phyloP scores from a whole-genome alignment of 1,139 yeast genomes.

The Arxiozyma slooffiae region DNA sequence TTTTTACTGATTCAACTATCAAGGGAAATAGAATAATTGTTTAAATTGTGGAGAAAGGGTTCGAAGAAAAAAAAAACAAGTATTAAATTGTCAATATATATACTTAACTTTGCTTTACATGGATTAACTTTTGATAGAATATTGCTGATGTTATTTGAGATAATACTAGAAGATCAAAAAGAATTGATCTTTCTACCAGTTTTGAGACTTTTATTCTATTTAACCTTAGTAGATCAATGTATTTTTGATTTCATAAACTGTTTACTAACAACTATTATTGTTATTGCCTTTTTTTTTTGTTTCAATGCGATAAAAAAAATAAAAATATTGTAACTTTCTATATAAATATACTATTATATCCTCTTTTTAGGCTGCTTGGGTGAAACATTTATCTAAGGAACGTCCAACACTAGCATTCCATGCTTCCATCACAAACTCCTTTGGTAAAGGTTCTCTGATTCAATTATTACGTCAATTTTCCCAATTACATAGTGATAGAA shows the following conservation, averaged over 20 bases:
- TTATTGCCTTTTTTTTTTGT: slow-evolving; percentile 6
- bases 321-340: background rate
- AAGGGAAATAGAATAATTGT: background rate
- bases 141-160: background rate
- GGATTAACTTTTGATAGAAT: background rate
- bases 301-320: no score
- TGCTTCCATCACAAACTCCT: slow-evolving; percentile 93
- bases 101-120: background rate
- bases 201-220: no score
- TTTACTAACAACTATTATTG: background rate
- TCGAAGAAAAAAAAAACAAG: no score
- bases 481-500: slow-evolving; percentile 80
- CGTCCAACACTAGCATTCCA: slow-evolving; percentile 96
- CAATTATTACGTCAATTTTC: slow-evolving; percentile 90
- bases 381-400: slow-evolving; percentile 80
- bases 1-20: background rate
- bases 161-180: no score
- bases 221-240: background rate
- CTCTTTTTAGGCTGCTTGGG: slow-evolving; percentile 92
- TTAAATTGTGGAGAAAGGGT: no score
- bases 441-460: slow-evolving; percentile 93
- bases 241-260: no score
- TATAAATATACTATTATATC: no score
- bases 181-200: no score
- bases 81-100: no score